These are phyloP conservation scores for Podospora pseudoanserina DNA, from an alignment of 495 filamentous ascomycete species.

Conservation along the genomic window DNA sequence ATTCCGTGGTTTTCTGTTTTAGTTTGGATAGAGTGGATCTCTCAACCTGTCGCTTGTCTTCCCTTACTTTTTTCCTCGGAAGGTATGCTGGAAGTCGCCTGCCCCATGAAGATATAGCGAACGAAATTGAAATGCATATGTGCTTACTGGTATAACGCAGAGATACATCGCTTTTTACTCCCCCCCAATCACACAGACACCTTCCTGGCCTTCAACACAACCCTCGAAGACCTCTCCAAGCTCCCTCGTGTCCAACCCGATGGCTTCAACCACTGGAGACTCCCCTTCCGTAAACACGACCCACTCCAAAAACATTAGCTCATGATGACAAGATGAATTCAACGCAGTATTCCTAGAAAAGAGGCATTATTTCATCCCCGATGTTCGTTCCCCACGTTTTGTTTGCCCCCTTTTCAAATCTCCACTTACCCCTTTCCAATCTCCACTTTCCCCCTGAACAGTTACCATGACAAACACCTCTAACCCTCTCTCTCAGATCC, in stretches of 20 bases:
- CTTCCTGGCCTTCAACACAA: constrained; percentile 44
- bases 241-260: constrained; percentile 10
- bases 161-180: constrained; percentile 50
- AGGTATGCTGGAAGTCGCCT: too few relatives aligned
- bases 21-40: too few relatives aligned
- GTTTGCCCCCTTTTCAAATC: neutral
- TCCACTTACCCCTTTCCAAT: neutral
- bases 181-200: constrained; percentile 38
- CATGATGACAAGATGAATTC: constrained; percentile 49
- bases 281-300: constrained; percentile 45
- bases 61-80: too few relatives aligned
- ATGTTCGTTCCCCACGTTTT: constrained; percentile 12
- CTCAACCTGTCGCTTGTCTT: too few relatives aligned
- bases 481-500: constrained; percentile 18
- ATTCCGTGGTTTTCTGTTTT: too few relatives aligned
- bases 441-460: neutral
- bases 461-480: neutral
- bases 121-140: too few relatives aligned
- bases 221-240: constrained; percentile 45
- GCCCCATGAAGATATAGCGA: too few relatives aligned
- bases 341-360: constrained; percentile 50
- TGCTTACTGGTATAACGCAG: constrained; percentile 30
- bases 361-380: constrained; percentile 51
- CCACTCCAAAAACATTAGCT: constrained; percentile 35
- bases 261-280: constrained; percentile 36